Conservation (phyloP, 352 stramenopile species). For the Globisporangium carolinianum region DNA sequence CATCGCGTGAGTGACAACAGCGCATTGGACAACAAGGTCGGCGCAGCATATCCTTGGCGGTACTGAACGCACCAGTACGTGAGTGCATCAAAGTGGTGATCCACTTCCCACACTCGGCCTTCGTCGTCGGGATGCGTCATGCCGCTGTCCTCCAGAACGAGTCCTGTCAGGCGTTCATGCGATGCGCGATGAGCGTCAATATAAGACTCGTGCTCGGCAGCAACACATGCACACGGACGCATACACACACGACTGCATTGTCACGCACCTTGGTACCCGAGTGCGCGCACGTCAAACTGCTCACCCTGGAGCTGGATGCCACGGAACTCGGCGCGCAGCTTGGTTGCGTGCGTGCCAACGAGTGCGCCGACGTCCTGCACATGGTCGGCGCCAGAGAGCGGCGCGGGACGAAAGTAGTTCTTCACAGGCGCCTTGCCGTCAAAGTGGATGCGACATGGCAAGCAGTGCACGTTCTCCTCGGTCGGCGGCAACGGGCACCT, state of each 20-base stretch:
- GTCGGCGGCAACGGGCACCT: conserved; percentile 56
- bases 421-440: conserved; percentile 59
- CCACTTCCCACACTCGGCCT: conserved; percentile 69
- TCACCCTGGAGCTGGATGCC: conserved; percentile 59
- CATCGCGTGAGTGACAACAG: background rate
- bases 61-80: conserved; percentile 42
- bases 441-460: conserved; percentile 70
- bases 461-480: conserved; percentile 56
- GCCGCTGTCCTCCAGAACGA: conserved; percentile 56
- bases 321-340: conserved; percentile 49
- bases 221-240: background rate
- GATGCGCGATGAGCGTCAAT: background rate
- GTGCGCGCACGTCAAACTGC: conserved; percentile 25
- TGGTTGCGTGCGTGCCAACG: conserved; percentile 10
- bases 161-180: conserved; percentile 19
- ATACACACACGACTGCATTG: background rate
- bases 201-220: background rate
- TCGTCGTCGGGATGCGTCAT: conserved; percentile 52
- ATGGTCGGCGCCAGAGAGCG: conserved; percentile 21
- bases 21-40: background rate
- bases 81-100: conserved; percentile 67
- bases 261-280: conserved; percentile 45
- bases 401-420: conserved; percentile 61
- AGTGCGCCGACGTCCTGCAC: conserved; percentile 21
- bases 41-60: no score